Evolutionary conservation across 2,329 filamentous ascomycete species (phyloP).

Genomic region (Colletotrichum spinosum): DNA sequence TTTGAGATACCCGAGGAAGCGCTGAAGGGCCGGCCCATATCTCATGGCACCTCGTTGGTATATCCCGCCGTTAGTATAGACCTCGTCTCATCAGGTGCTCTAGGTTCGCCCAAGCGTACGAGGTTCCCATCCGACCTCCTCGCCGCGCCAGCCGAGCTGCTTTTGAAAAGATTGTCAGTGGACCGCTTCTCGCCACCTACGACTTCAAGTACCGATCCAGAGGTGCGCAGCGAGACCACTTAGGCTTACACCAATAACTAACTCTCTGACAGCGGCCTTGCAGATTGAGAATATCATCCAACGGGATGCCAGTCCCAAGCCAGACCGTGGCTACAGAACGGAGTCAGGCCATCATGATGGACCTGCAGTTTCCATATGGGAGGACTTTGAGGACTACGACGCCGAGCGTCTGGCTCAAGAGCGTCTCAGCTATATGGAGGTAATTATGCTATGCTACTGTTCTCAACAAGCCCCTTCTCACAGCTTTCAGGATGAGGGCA

Average conservation of each 20-base stretch:
- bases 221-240: conserved; percentile 23
- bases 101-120: conserved; percentile 9
- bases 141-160: neutral
- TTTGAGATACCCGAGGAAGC: conserved; percentile 48
- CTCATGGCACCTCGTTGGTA: conserved; percentile 47
- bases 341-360: neutral
- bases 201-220: conserved; percentile 48
- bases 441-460: conserved; percentile 2
- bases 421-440: conserved; percentile 43
- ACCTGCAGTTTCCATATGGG: neutral
- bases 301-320: conserved; percentile 39
- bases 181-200: conserved; percentile 43
- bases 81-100: neutral
- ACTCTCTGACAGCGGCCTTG: conserved; percentile 42
- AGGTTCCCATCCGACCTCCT: neutral
- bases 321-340: neutral
- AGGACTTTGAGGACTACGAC: neutral
- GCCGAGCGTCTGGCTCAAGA: neutral
- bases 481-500: conserved; percentile 14
- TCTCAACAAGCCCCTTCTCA: conserved; percentile 7
- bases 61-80: neutral
- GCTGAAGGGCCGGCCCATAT: conserved; percentile 48
- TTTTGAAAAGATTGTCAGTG: conserved; percentile 17
- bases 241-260: neutral
- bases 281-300: conserved; percentile 47